Base-by-base conservation (phyloP, 1,284 basidiomycete genomes). In the Ceratobasidium sp. region DNA sequence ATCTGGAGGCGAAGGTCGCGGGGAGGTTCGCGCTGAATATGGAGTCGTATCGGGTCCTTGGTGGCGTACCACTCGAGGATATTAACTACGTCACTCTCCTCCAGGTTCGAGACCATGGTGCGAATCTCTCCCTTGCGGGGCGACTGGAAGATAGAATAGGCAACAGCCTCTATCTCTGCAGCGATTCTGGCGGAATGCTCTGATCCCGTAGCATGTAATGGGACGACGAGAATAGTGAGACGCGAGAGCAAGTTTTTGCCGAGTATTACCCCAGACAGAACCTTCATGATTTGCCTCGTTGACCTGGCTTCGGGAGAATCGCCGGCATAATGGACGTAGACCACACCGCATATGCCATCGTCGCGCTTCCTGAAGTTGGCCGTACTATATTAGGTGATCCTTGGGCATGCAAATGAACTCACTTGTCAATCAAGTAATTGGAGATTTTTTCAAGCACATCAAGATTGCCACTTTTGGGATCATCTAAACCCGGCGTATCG, bases 401-500 rank as follows among this genome's bases (percentile, higher is more conserved):
- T n/a, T n/a, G n/a, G n/a, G n/a, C n/a, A n/a, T 3, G 6, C 25
- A 8, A 7, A 32, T 4, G 32, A 35, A 40, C 43, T 32, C 17
- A 60, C 57, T 20, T 17, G 10, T 49, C 27, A 3, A 60, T 15
- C 43, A 60, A 42, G 31, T 47, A 60, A n/a, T 22, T 12, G 7
- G 57, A 42, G 22, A 60, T 29, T n/a, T 49, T 25, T 17, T 5
- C 8, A 22, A 34, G 38, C 7, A n/a, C 45, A 6, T 47, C 29
- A 15, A 35, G 15, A 8, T 60, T 22, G 31, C 57, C 49, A n/a
- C 34, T 60, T 20, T n/a, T 3, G 3, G n/a, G 27, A 22, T 60
- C 49, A 42, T 60, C 43, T 22, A 60, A 60, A 3, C 57, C 57
- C 12, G 57, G 57, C 17, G 57, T 60, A 22, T 60, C 57, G 10